phyloP scores from a whole-genome alignment of 106 monocot genomes.

The Triglochin maritima region DNA sequence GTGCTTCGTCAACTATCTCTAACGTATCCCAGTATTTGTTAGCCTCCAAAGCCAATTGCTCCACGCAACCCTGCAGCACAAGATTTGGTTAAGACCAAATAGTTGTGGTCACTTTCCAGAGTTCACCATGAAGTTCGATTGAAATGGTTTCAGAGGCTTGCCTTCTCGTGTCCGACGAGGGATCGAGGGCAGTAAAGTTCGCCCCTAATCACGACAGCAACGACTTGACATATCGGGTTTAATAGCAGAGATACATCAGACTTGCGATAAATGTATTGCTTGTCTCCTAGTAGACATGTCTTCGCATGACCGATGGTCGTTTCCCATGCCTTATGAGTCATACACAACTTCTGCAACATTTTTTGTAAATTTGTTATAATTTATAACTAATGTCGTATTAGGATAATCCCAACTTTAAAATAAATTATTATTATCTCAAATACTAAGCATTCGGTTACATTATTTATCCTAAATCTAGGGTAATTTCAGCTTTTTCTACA shows the following conservation, averaged over 20 bases:
- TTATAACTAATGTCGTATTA: too few species aligned
- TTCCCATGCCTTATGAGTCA: slow-evolving; percentile 44
- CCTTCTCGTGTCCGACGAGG: slow-evolving; percentile 5
- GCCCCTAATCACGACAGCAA: not conserved
- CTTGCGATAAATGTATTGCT: slow-evolving; percentile 13
- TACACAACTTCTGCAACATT: slow-evolving; percentile 10
- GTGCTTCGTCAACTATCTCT: slow-evolving; percentile 20
- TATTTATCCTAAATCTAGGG: too few species aligned
- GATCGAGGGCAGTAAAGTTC: not conserved
- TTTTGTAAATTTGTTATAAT: too few species aligned
- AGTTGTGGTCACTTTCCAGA: not conserved
- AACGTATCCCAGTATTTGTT: slow-evolving; percentile 29
- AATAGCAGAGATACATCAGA: slow-evolving; percentile 4
- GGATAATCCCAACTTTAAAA: too few species aligned
- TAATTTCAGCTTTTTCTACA: not conserved
- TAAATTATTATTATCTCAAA: too few species aligned
- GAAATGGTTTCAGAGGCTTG: not conserved
- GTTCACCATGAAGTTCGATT: not conserved
- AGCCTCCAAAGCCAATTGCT: slow-evolving; percentile 20
- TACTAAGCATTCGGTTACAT: too few species aligned
- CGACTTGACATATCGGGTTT: slow-evolving; percentile 18
- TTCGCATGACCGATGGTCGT: slow-evolving; percentile 19
- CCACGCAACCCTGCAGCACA: slow-evolving; percentile 18
- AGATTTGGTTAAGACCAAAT: not conserved
- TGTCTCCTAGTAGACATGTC: slow-evolving; percentile 24